Percentiles rank a stretch among this genome's conserved stretches.
phyloP scores from a whole-genome alignment of 164 flowering plant genomes.

The Dillenia turbinata region DNA sequence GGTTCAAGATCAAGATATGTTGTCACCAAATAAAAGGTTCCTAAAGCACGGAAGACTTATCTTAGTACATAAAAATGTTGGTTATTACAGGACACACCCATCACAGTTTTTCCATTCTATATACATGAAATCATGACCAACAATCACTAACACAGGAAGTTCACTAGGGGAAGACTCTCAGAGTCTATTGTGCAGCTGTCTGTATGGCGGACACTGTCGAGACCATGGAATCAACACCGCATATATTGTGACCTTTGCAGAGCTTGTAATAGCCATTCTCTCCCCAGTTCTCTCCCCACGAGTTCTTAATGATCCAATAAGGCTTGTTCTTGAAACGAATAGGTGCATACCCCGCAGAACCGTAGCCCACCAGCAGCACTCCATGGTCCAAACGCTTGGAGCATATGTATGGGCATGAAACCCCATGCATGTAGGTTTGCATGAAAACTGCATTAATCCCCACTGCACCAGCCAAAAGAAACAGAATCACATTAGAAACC shows the following conservation, averaged over 20 bases:
- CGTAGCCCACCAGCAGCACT: slow-evolving; percentile 84
- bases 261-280: slow-evolving; percentile 89
- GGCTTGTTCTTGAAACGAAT: slow-evolving; percentile 78
- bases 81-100: no score
- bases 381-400: slow-evolving; percentile 74
- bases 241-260: slow-evolving; percentile 81
- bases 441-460: slow-evolving; percentile 90
- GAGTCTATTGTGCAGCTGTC: background rate
- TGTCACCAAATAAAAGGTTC: no score
- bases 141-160: no score
- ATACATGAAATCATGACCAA: no score
- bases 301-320: slow-evolving; percentile 93
- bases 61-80: no score
- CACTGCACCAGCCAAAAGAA: slow-evolving; percentile 48
- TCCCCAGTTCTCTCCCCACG: slow-evolving; percentile 96
- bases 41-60: no score
- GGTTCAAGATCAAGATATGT: no score
- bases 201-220: slow-evolving; percentile 67
- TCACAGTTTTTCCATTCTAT: no score
- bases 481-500: background rate
- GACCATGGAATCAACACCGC: slow-evolving; percentile 96
- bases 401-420: slow-evolving; percentile 91
- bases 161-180: no score
- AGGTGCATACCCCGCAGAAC: slow-evolving; percentile 67
- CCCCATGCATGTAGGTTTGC: slow-evolving; percentile 91